Base-by-base conservation (phyloP, 192 early-diverging fungal species). In the Entrophospora sp. region DNA sequence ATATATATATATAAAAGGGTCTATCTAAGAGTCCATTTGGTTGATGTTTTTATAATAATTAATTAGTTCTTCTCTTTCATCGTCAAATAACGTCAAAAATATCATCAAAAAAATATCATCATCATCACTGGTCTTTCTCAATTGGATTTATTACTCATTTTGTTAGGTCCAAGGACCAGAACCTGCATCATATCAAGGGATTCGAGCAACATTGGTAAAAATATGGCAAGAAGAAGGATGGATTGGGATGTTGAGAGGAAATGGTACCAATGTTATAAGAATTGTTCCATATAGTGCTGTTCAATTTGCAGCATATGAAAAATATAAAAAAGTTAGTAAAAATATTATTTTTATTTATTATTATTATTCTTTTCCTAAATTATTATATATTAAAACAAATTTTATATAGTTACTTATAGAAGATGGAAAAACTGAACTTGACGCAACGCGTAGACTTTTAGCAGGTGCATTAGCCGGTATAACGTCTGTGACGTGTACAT, bases 221-320 rank as follows among this genome's bases (percentile, higher is more conserved):
- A 90, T 90, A 75, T 90, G 89, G 89, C 75, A 67, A 22, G 89
- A 90, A 24, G 89, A 91, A 61, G 89, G 89, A 4, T 61, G 83
- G 9, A 67, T 83, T 22, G 89, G 89, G 0, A 81, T 87, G 59
- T 81, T 91, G 82, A 77, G 85, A 18, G 89, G 89, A 3, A 91
- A 91, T 69, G 89, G 89, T 24, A 91, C 87, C 53, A 91, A 91
- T 51, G 87, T 91, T 13, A 82, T 89, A 60, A 82, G 89, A 27
- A 91, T 91, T 57, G 80, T 91, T 2, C 89, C 89, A 14, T 91
- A 91, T 69, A 87, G 85, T 69, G 89, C 89, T 1, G 83, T 84
- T 12, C 89, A 91, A 72, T 89, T 91, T 75, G 89, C 89, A 20
- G 83, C 87, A n/a, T 90, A 90, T 53, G 89, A 90, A 56, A 83